phyloP scores from a whole-genome alignment of 768 basidiomycete species.

The Boletellus emodensis region DNA sequence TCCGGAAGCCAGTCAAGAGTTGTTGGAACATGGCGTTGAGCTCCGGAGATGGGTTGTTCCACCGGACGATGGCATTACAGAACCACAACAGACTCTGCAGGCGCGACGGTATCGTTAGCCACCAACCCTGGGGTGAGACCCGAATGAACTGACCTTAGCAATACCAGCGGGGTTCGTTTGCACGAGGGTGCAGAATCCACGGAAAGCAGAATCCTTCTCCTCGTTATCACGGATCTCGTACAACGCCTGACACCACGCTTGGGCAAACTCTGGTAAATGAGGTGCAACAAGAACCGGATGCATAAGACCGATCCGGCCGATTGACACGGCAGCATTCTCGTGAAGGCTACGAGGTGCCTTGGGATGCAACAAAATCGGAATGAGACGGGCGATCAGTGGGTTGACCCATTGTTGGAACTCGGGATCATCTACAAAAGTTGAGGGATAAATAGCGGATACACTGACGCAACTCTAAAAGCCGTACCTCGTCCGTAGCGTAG shows the following conservation, averaged over 20 bases:
- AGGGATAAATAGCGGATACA: conserved; percentile 3
- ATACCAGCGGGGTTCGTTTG: conserved; percentile 93
- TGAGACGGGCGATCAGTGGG: conserved; percentile 79
- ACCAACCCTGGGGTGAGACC: neutral
- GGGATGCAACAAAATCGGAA: conserved; percentile 89
- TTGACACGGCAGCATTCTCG: conserved; percentile 98
- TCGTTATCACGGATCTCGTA: conserved; percentile 99
- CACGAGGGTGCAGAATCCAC: conserved; percentile 93
- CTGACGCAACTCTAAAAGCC: neutral
- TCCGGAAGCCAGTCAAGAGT: conserved; percentile 85
- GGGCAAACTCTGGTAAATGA: conserved; percentile 84
- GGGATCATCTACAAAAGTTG: conserved; percentile 51
- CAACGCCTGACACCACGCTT: conserved; percentile 94
- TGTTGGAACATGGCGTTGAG: conserved; percentile 93
- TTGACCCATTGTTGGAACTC: conserved; percentile 93
- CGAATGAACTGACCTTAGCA: conserved; percentile 61
- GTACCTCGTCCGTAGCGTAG: conserved; percentile 81
- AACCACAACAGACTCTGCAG: conserved; percentile 89
- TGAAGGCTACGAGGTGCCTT: conserved; percentile 92
- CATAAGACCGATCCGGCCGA: conserved; percentile 92
- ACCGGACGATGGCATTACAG: conserved; percentile 95
- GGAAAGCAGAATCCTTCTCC: conserved; percentile 98
- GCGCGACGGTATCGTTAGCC: conserved; percentile 1
- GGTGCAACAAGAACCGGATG: conserved; percentile 88
- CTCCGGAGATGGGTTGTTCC: conserved; percentile 89